Evolutionary conservation across 2,329 filamentous ascomycete genomes (phyloP), one percentile per base, ranked within the genome.

Genomic region (Fonsecaea multimorphosa): DNA sequence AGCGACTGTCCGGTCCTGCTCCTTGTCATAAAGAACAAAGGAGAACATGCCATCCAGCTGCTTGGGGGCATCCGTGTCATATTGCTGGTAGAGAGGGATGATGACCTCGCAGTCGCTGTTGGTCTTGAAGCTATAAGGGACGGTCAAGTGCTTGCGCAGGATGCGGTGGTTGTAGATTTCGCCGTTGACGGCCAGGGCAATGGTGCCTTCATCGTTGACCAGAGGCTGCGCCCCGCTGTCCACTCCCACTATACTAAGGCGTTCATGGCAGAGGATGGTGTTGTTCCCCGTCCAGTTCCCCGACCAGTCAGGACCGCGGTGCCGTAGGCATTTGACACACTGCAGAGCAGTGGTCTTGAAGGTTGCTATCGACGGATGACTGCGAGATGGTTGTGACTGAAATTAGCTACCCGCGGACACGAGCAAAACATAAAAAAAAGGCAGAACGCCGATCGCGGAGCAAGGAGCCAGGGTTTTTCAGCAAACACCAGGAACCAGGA

Each of bases 141-240:
- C 87, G 81, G 92, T 92, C 74, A 97, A 84, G 74, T 84, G 84
- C 83, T 97, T 98, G 77, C 95, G 90, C 76, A 99, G 85, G 75
- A 97, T 87, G 77, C 94, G 91, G 83, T 99, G 95, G 88, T 99
- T 99, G 86, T 99, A 99, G 78, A 99, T 99, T 80, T 99, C 95
- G 81, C 95, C 95, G 81, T 99, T 99, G 87, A 98, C 95, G 71
- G 95, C 94, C 68, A 99, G 88, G 70, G 94, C 89, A 74, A 99
- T 89, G 74, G 85, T 90, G 71, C 89, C 90, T 78, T 98, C 94
- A 72, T 92, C 88, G 84, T 93, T 98, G 84, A 94, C 90, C 72
- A 99, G 85, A 70, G 95, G 95, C 82, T 99, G 95, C 59, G 95
- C 94, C 78, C 95, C 95, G 75, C 91, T 94, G 79, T 98, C 92